Evolutionary conservation across 2,329 filamentous ascomycete genomes (phyloP).

Genomic region (Penicillium sp.): DNA sequence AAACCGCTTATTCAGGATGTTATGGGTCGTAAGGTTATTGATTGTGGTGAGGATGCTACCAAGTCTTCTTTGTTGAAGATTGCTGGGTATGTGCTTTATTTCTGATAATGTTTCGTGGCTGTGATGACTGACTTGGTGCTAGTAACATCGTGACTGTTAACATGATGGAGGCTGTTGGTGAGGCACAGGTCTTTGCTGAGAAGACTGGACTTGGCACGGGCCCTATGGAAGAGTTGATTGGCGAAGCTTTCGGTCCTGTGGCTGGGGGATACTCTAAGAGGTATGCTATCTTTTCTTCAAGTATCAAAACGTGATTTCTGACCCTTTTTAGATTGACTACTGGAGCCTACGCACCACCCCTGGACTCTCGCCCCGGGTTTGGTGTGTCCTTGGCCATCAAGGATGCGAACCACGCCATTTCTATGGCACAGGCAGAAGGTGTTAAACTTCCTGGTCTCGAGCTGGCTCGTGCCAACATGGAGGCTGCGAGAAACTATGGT

Average conservation of each 20-base stretch:
- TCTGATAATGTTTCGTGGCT: neutral
- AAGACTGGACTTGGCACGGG: slow-evolving; percentile 45
- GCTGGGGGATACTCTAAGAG: slow-evolving; percentile 45
- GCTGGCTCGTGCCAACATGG: slow-evolving; percentile 38
- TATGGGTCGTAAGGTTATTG: slow-evolving; percentile 45
- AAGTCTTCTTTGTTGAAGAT: slow-evolving; percentile 48
- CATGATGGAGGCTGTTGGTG: slow-evolving; percentile 48
- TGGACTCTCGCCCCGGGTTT: slow-evolving; percentile 37
- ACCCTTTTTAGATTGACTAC: slow-evolving; percentile 37
- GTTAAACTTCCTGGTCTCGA: slow-evolving; percentile 36
- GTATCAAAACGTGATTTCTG: neutral
- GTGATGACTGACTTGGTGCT: neutral
- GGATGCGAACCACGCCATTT: slow-evolving; percentile 37
- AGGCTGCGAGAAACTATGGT: slow-evolving; percentile 35
- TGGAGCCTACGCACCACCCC: slow-evolving; percentile 42
- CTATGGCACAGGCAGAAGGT: slow-evolving; percentile 32
- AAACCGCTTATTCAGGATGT: slow-evolving; percentile 45
- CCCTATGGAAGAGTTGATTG: slow-evolving; percentile 45
- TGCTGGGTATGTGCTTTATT: slow-evolving; percentile 35
- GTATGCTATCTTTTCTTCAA: slow-evolving; percentile 17
- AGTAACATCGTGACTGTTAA: slow-evolving; percentile 46
- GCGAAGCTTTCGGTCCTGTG: slow-evolving; percentile 45
- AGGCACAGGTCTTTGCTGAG: slow-evolving; percentile 49
- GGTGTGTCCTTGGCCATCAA: slow-evolving; percentile 41
- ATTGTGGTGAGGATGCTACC: slow-evolving; percentile 45